Evolutionary conservation across 148 eudicot species (phyloP).

Genomic region (Cornus controversa): DNA sequence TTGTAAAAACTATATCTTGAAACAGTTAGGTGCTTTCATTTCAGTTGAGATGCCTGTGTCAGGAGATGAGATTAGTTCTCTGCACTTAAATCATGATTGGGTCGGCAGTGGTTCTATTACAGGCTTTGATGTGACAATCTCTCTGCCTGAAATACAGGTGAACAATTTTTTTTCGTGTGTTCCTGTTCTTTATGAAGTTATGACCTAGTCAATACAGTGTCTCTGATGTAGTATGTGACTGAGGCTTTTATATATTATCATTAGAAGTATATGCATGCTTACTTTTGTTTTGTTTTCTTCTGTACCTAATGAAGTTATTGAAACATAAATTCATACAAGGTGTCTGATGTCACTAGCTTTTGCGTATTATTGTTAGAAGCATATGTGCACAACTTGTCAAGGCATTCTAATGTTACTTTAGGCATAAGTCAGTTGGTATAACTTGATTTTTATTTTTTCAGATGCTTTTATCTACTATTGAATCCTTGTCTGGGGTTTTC

Average conservation of each 20-base stretch:
- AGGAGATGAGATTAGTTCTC: constrained; percentile 30
- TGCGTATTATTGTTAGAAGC: neutral
- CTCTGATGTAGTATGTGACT: neutral
- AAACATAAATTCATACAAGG: neutral
- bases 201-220: neutral
- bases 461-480: constrained; percentile 58
- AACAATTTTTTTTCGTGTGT: neutral
- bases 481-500: constrained; percentile 57
- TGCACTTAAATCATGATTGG: constrained; percentile 51
- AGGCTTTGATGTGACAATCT: constrained; percentile 69
- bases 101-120: constrained; percentile 72
- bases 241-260: neutral
- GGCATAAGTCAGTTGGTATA: constrained; percentile 1
- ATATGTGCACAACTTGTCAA: neutral
- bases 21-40: constrained; percentile 45
- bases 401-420: constrained; percentile 4
- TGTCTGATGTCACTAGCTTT: neutral
- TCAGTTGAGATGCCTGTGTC: constrained; percentile 53
- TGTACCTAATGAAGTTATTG: neutral
- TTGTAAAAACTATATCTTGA: constrained; percentile 51
- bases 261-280: neutral
- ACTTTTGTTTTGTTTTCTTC: neutral
- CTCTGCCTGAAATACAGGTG: constrained; percentile 81
- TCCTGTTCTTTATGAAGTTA: neutral
- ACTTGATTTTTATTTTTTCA: constrained; percentile 36